These are phyloP conservation scores for Curvularia eragrostidis DNA, from an alignment of 2,329 filamentous ascomycete species.

Conservation along the genomic window DNA sequence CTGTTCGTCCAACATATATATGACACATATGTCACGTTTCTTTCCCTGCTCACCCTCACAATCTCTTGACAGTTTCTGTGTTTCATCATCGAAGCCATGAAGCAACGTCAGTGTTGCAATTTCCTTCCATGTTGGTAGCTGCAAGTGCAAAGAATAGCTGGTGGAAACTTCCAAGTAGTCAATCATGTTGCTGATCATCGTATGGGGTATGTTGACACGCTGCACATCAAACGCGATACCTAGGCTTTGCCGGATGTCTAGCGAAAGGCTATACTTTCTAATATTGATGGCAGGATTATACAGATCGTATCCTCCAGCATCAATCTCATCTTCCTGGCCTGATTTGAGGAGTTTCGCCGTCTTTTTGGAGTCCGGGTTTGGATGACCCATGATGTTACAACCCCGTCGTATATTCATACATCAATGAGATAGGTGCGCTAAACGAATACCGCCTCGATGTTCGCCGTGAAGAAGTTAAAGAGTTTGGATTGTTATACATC, in stretches of 20 bases:
- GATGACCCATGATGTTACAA: slow-evolving; percentile 11
- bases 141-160: slow-evolving; percentile 5
- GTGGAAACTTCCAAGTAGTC: background rate
- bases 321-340: background rate
- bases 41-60: background rate
- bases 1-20: background rate
- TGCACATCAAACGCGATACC: background rate
- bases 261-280: background rate
- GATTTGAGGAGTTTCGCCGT: background rate
- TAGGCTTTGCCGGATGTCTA: background rate
- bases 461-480: no score
- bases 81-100: slow-evolving; percentile 1
- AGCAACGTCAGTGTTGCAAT: background rate
- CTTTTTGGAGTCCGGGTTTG: slow-evolving; percentile 8
- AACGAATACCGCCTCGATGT: no score
- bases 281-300: background rate
- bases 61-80: background rate
- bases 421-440: no score
- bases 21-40: background rate
- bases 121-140: slow-evolving; percentile 2
- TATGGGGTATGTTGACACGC: slow-evolving; percentile 6
- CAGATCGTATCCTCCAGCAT: background rate
- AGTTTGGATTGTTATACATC: no score
- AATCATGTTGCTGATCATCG: slow-evolving; percentile 4
- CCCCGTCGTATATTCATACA: no score